phyloP scores from a whole-genome alignment of 2,329 filamentous ascomycete genomes.

The Thielaviopsis euricoi region DNA sequence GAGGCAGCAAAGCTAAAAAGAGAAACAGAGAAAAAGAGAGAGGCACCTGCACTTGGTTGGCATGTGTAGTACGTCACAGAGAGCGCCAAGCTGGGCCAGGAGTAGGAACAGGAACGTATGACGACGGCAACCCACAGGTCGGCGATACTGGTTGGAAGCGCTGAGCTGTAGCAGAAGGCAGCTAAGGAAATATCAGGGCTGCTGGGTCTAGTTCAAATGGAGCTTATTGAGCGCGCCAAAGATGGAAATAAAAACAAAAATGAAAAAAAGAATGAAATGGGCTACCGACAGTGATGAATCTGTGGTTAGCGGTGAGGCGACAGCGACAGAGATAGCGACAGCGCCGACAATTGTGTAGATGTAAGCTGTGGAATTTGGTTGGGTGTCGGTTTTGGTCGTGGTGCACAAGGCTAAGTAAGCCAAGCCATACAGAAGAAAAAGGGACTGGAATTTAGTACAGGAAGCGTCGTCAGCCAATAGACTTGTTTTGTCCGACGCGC shows the following conservation, averaged over 20 bases:
- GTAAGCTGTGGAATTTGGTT: background rate
- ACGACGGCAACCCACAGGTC: background rate
- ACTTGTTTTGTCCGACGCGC: background rate
- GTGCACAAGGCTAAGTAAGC: no score
- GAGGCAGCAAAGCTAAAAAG: background rate
- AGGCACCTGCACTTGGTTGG: background rate
- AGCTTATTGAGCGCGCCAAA: background rate
- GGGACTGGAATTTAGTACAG: background rate
- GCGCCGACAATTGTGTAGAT: background rate
- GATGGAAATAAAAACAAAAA: no score
- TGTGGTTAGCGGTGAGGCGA: background rate
- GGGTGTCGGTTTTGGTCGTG: background rate
- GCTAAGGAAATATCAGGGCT: background rate
- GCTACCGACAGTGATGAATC: background rate
- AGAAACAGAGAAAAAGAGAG: background rate
- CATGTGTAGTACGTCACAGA: conserved; percentile 1
- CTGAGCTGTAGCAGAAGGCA: background rate
- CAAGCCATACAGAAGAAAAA: background rate
- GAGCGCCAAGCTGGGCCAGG: background rate
- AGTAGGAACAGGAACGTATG: background rate
- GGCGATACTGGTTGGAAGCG: background rate
- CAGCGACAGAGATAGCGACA: no score
- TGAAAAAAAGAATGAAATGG: background rate
- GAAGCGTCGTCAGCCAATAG: background rate
- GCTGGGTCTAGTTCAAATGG: background rate